phyloP scores from a whole-genome alignment of 306 rosid species.

The Cucumis cinereus region DNA sequence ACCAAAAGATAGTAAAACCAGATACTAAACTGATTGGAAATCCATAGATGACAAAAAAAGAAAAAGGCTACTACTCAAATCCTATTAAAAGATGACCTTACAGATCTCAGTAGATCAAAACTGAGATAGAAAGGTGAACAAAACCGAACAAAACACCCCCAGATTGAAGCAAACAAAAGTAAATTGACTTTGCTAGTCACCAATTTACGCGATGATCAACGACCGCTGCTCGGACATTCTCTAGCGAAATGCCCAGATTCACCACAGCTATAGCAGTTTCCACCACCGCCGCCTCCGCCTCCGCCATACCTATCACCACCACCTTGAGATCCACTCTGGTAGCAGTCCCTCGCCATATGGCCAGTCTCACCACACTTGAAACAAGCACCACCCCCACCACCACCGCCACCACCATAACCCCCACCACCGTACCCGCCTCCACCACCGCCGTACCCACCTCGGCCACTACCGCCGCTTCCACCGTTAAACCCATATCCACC shows the following conservation, averaged over 20 bases:
- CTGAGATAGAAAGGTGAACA: not conserved
- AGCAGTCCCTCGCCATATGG: constrained; percentile 29
- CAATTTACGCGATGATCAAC: constrained; percentile 11
- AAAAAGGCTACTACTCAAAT: not conserved
- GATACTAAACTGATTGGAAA: not conserved
- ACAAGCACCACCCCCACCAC: constrained; percentile 22
- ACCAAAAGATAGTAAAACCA: not conserved
- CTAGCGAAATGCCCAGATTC: constrained; percentile 50
- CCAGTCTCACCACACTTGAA: constrained; percentile 42
- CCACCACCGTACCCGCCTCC: constrained; percentile 23
- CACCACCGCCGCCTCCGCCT: constrained; percentile 31
- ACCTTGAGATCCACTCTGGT: constrained; percentile 16
- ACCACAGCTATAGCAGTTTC: constrained; percentile 38
- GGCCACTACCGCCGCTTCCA: constrained; percentile 11
- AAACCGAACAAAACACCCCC: constrained; percentile 5
- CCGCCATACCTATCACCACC: constrained; percentile 16
- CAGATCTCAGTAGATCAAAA: not conserved
- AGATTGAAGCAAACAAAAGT: not conserved
- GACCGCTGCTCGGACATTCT: constrained; percentile 30
- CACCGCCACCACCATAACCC: constrained; percentile 16
- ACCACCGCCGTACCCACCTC: constrained; percentile 23
- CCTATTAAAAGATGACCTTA: not conserved
- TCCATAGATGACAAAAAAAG: not conserved
- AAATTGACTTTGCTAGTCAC: not conserved
- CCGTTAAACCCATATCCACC: constrained; percentile 22